phyloP scores from a whole-genome alignment of 1,139 yeast genomes.

The Kluyveromyces sp. region DNA sequence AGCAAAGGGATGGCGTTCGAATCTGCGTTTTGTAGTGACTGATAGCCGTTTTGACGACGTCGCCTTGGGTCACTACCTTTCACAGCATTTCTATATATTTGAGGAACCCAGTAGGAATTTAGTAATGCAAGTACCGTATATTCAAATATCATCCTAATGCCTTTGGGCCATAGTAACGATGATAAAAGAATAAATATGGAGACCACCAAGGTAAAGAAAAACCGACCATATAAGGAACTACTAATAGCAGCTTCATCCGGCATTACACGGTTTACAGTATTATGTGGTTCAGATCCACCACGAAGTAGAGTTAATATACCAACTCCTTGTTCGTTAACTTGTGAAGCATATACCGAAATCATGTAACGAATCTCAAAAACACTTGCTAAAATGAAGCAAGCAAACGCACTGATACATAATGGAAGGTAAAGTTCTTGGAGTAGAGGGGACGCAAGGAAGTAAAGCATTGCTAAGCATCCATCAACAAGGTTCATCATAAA shows the following conservation, averaged over 20 bases:
- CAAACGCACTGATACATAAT: conserved; percentile 60
- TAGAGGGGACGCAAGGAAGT: conserved; percentile 52
- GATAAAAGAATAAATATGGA: conserved; percentile 52
- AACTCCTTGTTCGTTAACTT: conserved; percentile 49
- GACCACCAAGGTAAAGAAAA: conserved; percentile 51
- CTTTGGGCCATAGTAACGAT: conserved; percentile 57
- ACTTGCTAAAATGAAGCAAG: conserved; percentile 62
- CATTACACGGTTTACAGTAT: conserved; percentile 18
- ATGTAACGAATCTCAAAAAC: conserved; percentile 74
- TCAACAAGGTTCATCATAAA: conserved; percentile 54
- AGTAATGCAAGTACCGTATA: conserved; percentile 42
- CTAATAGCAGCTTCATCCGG: conserved; percentile 52
- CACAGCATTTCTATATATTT: conserved; percentile 68
- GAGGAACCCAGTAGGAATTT: conserved; percentile 88
- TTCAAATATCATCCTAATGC: conserved; percentile 51
- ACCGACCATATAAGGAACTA: conserved; percentile 54
- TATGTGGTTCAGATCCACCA: conserved; percentile 18
- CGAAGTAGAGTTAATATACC: conserved; percentile 20
- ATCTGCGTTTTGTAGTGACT: background rate
- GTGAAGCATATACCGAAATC: conserved; percentile 62
- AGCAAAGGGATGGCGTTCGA: conserved; percentile 20
- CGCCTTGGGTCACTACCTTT: conserved; percentile 27
- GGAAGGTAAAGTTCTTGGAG: conserved; percentile 54
- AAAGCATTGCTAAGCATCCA: conserved; percentile 56
- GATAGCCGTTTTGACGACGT: conserved; percentile 10